Evolutionary conservation across 2,329 filamentous ascomycete species (phyloP).

Genomic region (Monilinia vaccinii-corymbosi): DNA sequence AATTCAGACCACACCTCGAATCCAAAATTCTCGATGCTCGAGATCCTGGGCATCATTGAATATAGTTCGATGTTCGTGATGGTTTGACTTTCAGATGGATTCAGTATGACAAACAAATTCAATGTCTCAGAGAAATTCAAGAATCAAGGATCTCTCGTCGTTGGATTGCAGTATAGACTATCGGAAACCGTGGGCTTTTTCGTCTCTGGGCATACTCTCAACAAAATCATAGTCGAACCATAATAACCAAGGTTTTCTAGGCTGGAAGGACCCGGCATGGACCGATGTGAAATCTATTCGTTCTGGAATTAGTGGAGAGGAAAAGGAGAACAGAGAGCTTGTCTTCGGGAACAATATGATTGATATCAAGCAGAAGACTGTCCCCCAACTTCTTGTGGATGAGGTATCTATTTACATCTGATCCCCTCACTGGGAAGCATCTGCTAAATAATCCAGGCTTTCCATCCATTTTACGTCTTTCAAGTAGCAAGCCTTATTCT

Average conservation of each 20-base stretch:
- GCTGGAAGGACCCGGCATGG: constrained; percentile 91
- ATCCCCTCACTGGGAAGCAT: neutral
- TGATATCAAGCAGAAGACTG: constrained; percentile 84
- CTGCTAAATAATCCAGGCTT: constrained; percentile 58
- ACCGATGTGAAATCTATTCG: constrained; percentile 66
- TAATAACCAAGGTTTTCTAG: neutral
- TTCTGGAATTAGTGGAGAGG: constrained; percentile 76
- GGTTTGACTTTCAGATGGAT: neutral
- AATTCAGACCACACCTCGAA: neutral
- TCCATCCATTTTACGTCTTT: constrained; percentile 98
- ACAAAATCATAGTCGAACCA: neutral
- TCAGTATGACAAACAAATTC: neutral
- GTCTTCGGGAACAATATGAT: constrained; percentile 90
- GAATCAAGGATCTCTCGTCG: neutral
- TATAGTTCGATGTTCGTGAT: neutral
- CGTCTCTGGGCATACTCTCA: neutral
- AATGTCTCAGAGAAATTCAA: neutral
- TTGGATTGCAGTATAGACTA: neutral
- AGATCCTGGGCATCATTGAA: neutral
- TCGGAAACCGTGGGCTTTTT: neutral
- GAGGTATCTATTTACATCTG: constrained; percentile 48
- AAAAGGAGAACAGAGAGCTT: constrained; percentile 70
- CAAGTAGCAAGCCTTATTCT: constrained; percentile 89
- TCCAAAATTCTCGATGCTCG: neutral
- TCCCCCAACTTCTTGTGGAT: constrained; percentile 74